A percentile compares a stretch with the other conserved stretches of the same genome.
phyloP scores from a whole-genome alignment of 2,329 filamentous ascomycete species.

The Pseudogymnoascus sp. region DNA sequence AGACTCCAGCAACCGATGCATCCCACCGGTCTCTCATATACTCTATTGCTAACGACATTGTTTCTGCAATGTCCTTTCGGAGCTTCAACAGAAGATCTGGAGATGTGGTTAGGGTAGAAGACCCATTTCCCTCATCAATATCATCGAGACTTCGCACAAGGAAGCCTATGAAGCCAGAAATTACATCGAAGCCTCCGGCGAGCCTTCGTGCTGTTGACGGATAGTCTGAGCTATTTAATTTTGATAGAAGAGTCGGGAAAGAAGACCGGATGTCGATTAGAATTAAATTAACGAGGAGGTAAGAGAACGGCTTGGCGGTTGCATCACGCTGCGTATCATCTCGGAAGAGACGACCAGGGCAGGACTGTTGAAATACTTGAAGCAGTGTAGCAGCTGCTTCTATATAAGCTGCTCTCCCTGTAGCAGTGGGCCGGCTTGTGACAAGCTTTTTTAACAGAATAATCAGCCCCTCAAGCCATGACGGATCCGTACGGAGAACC shows the following conservation, averaged over 20 bases:
- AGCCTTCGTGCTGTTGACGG: conserved; percentile 43
- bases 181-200: conserved; percentile 54
- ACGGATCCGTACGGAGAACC: conserved; percentile 42
- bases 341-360: conserved; percentile 46
- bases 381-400: conserved; percentile 52
- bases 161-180: conserved; percentile 52
- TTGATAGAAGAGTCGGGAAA: conserved; percentile 50
- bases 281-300: conserved; percentile 56
- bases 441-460: conserved; percentile 46
- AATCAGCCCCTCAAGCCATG: conserved; percentile 46
- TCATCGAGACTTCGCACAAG: conserved; percentile 49
- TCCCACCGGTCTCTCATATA: conserved; percentile 66
- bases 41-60: conserved; percentile 55
- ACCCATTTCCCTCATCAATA: conserved; percentile 40
- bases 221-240: conserved; percentile 51
- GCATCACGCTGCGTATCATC: conserved; percentile 25
- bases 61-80: conserved; percentile 53
- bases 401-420: conserved; percentile 51
- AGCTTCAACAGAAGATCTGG: conserved; percentile 56
- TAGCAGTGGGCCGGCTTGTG: conserved; percentile 46
- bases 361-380: conserved; percentile 43
- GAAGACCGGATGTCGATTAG: conserved; percentile 60
- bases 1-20: conserved; percentile 53
- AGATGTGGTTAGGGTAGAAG: conserved; percentile 39
- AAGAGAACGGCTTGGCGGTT: conserved; percentile 49